Evolutionary conservation across 1,284 basidiomycete genomes (phyloP), one percentile per base, ranked within the genome.

Genomic region (Malassezia brasiliensis): DNA sequence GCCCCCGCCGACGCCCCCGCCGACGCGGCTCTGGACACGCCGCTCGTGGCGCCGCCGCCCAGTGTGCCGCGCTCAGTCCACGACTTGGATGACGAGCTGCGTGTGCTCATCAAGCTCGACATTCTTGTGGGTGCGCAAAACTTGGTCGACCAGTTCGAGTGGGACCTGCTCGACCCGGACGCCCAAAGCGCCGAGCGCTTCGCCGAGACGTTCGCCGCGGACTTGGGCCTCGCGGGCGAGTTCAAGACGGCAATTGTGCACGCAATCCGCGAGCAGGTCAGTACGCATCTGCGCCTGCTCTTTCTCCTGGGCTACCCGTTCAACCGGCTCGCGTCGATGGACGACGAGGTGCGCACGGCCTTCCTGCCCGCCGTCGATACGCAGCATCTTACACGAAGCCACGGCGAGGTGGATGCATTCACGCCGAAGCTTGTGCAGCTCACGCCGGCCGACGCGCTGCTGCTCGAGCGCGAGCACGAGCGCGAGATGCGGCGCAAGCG

Each of bases 91-190:
- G 17, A 32, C 32, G 91, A 96, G 72, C 82, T 94, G 80, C 80
- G 93, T 53, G 87, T 96, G 63, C 73, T 89, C 54, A 84, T 96
- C 79, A 91, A 88, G 87, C 81, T 99, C 60, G 94, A 99, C 76
- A 90, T 99, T 75, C 89, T 90, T 49, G 86, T 91, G 51, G 91
- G 90, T 31, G 84, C 85, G 17, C 84, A 91, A 78, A 91, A 94
- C 75, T 81, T 99, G 28, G 85, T 90, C 51, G 94, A 99, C 77
- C 88, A 91, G 69, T 94, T 99, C 72, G 94, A 99, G 75, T 99
- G 94, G 94, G 93, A 98, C 76, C 78, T 96, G 42, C 85, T 85
- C 67, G 61, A 62, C 48, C 86, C 85, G 62, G 79, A 81, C 34
- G 79, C 80, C 46, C 84, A 87, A 1, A 85, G 86, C 1, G 90